A percentile compares a stretch with the other conserved stretches of the same genome.
These are phyloP conservation scores for Prinsepia uniflora DNA, from an alignment of 306 rosid species.

Conservation along the genomic window DNA sequence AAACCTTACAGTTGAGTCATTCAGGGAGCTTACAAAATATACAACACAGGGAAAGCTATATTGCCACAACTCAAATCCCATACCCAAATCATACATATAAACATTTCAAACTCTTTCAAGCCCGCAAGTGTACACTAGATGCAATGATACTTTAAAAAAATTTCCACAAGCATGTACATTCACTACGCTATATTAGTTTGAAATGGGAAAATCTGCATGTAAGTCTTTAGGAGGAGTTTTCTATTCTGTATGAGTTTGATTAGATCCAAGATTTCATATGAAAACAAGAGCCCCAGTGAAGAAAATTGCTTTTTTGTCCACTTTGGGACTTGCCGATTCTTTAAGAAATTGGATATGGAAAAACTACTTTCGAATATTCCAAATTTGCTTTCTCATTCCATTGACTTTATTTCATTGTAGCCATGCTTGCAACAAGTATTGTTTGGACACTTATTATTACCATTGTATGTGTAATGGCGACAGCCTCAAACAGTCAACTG, in stretches of 20 bases:
- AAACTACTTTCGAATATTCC: neutral
- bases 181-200: neutral
- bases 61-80: no score
- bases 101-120: neutral
- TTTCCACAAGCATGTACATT: neutral
- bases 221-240: neutral
- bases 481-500: neutral
- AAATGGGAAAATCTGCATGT: neutral
- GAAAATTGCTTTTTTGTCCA: neutral
- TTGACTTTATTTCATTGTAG: neutral
- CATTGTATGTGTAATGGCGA: neutral
- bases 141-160: neutral
- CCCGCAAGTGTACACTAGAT: neutral
- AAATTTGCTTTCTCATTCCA: neutral
- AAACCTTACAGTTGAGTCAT: no score
- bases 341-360: neutral
- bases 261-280: neutral
- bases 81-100: no score
- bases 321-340: neutral
- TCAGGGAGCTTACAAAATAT: no score
- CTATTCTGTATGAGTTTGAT: neutral
- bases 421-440: neutral
- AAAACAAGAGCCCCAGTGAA: neutral
- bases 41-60: no score
- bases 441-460: neutral